Percentiles rank a stretch among this genome's conserved stretches.
These are phyloP conservation scores for Asparagopsis taxiformis DNA, from an alignment of 31 red algal genomes.

Conservation along the genomic window DNA sequence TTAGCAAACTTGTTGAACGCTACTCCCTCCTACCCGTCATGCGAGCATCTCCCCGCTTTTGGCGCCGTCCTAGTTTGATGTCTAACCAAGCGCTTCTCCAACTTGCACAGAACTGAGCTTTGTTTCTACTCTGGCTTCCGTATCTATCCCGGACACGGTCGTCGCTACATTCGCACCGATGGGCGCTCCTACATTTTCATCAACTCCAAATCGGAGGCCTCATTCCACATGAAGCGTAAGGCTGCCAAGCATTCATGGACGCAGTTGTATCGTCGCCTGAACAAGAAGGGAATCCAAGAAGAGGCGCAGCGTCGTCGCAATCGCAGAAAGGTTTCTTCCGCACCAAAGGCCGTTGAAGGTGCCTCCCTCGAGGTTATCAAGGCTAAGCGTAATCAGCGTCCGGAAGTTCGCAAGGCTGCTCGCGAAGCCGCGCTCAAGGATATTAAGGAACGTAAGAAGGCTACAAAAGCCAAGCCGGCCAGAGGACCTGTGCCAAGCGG, in stretches of 20 bases:
- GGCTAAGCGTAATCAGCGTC: conserved; percentile 90
- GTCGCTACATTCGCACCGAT: conserved; percentile 85
- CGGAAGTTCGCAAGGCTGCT: conserved; percentile 85
- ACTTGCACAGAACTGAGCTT: conserved; percentile 67
- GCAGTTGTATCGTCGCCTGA: conserved; percentile 89
- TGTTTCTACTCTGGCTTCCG: conserved; percentile 96
- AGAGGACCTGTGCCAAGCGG: conserved; percentile 7
- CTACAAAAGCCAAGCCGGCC: conserved; percentile 34
- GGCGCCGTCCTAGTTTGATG: too few relatives aligned
- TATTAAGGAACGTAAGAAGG: conserved; percentile 92
- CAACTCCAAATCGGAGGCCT: conserved; percentile 94
- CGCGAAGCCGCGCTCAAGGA: conserved; percentile 91
- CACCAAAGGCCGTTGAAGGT: conserved; percentile 94
- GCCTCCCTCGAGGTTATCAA: conserved; percentile 96
- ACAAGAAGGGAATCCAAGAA: conserved; percentile 97
- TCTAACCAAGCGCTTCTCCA: too few relatives aligned
- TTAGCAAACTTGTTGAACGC: too few relatives aligned
- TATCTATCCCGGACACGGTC: conserved; percentile 95
- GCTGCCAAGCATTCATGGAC: conserved; percentile 97
- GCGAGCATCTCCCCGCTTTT: too few relatives aligned
- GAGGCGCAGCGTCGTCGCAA: conserved; percentile 78
- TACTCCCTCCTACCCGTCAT: too few relatives aligned
- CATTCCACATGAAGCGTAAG: conserved; percentile 96
- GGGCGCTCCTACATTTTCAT: conserved; percentile 82
- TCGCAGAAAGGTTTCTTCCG: conserved; percentile 71